Conservation (phyloP, 1,284 basidiomycete species). For the Pascua sp. region DNA sequence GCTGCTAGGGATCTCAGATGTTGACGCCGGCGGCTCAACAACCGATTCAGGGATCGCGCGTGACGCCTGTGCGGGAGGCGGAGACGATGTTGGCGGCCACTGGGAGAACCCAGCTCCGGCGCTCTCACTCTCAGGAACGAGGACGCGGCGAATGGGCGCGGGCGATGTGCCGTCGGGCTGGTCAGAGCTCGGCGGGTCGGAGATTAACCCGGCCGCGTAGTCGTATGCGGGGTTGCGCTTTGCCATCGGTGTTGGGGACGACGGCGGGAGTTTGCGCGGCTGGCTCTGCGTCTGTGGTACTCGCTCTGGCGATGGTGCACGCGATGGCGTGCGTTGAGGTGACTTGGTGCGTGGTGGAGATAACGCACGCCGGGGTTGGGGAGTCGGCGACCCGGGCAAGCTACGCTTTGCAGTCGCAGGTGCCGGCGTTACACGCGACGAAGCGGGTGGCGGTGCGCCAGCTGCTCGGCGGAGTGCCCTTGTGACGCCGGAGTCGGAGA, state of each 20-base stretch:
- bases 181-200: background rate
- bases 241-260: conserved; percentile 13
- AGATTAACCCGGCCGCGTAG: conserved; percentile 5
- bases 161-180: background rate
- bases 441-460: conserved; percentile 10
- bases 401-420: conserved; percentile 1
- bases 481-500: conserved; percentile 13
- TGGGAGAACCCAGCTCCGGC: background rate
- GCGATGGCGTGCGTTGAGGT: conserved; percentile 7
- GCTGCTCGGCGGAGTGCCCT: conserved; percentile 12
- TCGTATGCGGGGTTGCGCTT: conserved; percentile 2
- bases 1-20: conserved; percentile 2
- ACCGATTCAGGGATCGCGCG: background rate
- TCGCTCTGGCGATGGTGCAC: conserved; percentile 3
- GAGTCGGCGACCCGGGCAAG: background rate
- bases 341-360: conserved; percentile 3
- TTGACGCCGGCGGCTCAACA: background rate
- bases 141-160: no score
- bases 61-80: background rate
- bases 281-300: background rate
- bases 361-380: background rate
- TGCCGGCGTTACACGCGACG: conserved; percentile 5
- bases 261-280: conserved; percentile 8
- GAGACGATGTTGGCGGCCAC: background rate
- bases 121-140: background rate